Evolutionary conservation across 2,329 filamentous ascomycete genomes (phyloP).

Genomic region (Diaporthe sp.): DNA sequence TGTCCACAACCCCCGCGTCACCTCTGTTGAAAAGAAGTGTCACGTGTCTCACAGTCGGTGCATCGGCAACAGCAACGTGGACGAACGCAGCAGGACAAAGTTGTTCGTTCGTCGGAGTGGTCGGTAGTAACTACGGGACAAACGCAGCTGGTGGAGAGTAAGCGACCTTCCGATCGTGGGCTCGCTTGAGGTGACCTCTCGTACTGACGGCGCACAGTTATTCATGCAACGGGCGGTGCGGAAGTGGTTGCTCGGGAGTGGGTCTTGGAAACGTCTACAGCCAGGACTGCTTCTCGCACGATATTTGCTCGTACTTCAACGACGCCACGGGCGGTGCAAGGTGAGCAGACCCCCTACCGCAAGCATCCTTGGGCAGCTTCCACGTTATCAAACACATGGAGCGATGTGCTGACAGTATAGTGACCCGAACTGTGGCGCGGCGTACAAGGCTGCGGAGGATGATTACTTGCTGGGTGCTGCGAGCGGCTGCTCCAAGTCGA

Average conservation of each 20-base stretch:
- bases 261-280: constrained; percentile 63
- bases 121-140: constrained; percentile 63
- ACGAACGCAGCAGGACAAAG: constrained; percentile 57
- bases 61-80: constrained; percentile 61
- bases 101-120: constrained; percentile 59
- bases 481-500: constrained; percentile 53
- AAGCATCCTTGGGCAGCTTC: too few relatives aligned
- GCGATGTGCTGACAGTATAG: constrained; percentile 47
- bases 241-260: constrained; percentile 59
- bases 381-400: neutral
- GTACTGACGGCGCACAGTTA: constrained; percentile 52
- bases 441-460: constrained; percentile 58
- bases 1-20: constrained; percentile 24
- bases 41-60: constrained; percentile 56
- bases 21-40: constrained; percentile 49
- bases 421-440: constrained; percentile 62
- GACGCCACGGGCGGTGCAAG: constrained; percentile 61
- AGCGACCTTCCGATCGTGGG: constrained; percentile 39
- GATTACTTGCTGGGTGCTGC: constrained; percentile 56
- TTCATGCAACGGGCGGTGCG: constrained; percentile 64
- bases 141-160: constrained; percentile 61
- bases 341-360: constrained; percentile 47
- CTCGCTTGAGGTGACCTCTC: neutral
- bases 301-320: constrained; percentile 66
- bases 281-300: constrained; percentile 65